A percentile compares a stretch with the other conserved stretches of the same genome.
Evolutionary conservation across 768 basidiomycete genomes (phyloP).

Genomic region (Russula compacta): DNA sequence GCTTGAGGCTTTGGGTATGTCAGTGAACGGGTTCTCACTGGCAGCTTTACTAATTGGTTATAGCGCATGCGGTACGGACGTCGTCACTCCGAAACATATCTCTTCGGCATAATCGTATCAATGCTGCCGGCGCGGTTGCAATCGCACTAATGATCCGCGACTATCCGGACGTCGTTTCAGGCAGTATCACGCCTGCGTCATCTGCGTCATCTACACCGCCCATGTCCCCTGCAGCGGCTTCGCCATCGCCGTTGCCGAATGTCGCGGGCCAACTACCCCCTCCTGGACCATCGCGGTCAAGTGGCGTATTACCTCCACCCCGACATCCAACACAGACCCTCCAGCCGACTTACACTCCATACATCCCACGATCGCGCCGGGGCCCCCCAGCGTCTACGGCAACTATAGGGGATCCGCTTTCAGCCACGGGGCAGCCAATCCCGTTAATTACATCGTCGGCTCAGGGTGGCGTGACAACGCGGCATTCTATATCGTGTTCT

Average conservation of each 20-base stretch:
- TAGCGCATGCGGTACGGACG: slow-evolving; percentile 75
- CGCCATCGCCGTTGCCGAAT: slow-evolving; percentile 28
- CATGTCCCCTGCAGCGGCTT: slow-evolving; percentile 27
- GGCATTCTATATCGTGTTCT: slow-evolving; percentile 29
- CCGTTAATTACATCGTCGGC: slow-evolving; percentile 59
- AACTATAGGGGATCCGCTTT: slow-evolving; percentile 30
- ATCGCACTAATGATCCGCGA: slow-evolving; percentile 95
- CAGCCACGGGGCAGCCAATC: slow-evolving; percentile 39
- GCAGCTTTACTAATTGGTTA: not conserved
- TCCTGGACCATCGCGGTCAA: slow-evolving; percentile 31
- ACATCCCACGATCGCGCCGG: slow-evolving; percentile 60
- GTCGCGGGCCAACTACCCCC: slow-evolving; percentile 25
- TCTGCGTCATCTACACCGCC: slow-evolving; percentile 23
- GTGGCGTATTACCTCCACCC: slow-evolving; percentile 39
- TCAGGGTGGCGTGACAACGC: slow-evolving; percentile 42
- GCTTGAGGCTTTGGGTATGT: slow-evolving; percentile 74
- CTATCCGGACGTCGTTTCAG: slow-evolving; percentile 70
- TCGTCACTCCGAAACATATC: slow-evolving; percentile 85
- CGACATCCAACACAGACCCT: slow-evolving; percentile 41
- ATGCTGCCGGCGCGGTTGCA: slow-evolving; percentile 76
- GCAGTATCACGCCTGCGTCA: slow-evolving; percentile 22
- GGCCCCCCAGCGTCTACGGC: slow-evolving; percentile 26
- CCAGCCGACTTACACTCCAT: slow-evolving; percentile 78
- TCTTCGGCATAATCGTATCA: slow-evolving; percentile 81
- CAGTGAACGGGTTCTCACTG: not conserved